phyloP scores from a whole-genome alignment of 2,329 filamentous ascomycete species.

The Epichloe gansuensis region DNA sequence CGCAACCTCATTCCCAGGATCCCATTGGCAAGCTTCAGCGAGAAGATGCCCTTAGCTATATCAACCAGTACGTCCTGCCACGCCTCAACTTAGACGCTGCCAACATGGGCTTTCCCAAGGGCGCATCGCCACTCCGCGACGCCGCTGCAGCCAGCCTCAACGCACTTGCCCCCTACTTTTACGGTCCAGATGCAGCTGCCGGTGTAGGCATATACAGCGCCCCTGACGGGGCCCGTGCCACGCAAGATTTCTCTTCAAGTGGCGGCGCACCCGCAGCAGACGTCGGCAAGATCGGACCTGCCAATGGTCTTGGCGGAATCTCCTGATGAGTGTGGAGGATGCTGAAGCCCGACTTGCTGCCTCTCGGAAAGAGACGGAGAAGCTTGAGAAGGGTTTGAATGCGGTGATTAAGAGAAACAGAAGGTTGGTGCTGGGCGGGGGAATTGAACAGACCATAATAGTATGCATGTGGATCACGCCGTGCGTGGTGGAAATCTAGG shows the following conservation, averaged over 20 bases:
- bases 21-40: conserved; percentile 53
- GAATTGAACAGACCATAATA: conserved; percentile 8
- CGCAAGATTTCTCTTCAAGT: conserved; percentile 22
- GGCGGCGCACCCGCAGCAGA: conserved; percentile 15
- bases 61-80: conserved; percentile 57
- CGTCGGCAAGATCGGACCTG: conserved; percentile 17
- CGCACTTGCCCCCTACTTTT: conserved; percentile 45
- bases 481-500: no score
- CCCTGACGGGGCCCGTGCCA: conserved; percentile 22
- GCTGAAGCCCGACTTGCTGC: conserved; percentile 42
- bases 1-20: conserved; percentile 38
- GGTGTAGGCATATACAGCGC: conserved; percentile 33
- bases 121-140: conserved; percentile 27
- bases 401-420: conserved; percentile 48
- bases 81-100: conserved; percentile 41
- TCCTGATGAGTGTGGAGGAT: conserved; percentile 51
- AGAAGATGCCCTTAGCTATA: conserved; percentile 54
- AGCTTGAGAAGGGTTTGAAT: conserved; percentile 49
- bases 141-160: conserved; percentile 38
- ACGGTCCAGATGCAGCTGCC: conserved; percentile 32
- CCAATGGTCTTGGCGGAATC: conserved; percentile 28
- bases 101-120: conserved; percentile 30
- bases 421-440: conserved; percentile 33
- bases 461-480: no score
- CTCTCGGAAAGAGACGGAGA: conserved; percentile 48